A percentile compares a stretch with the other conserved stretches of the same genome.
Conservation (phyloP, 2,329 filamentous ascomycete genomes). For the Tolypocladium cylindrosporum region DNA sequence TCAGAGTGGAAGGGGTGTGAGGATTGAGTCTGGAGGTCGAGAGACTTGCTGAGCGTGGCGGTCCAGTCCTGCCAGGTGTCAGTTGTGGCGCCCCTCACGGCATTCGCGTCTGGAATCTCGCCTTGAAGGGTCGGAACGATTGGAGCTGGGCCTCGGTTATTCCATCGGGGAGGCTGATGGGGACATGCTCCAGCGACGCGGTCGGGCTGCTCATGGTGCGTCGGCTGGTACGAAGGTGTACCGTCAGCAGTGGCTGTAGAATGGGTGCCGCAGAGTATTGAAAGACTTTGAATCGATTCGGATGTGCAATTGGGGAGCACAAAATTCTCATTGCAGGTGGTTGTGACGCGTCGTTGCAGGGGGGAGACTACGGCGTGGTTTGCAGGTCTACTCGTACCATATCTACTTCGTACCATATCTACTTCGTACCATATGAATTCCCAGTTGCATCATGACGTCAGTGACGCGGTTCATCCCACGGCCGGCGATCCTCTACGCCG, state of each 20-base stretch:
- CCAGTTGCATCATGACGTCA: neutral
- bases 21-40: constrained; percentile 30
- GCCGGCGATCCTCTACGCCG: too few relatives aligned
- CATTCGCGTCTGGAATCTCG: constrained; percentile 6
- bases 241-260: too few relatives aligned
- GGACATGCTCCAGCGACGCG: constrained; percentile 15
- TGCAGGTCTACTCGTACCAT: neutral
- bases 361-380: neutral
- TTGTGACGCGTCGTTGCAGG: neutral
- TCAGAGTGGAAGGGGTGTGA: constrained; percentile 42
- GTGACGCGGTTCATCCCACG: neutral
- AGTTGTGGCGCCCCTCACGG: constrained; percentile 3
- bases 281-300: neutral
- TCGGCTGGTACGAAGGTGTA: neutral
- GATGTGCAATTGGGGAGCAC: neutral
- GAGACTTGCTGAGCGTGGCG: constrained; percentile 33
- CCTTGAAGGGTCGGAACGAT: constrained; percentile 36
- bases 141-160: constrained; percentile 31
- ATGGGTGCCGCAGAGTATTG: neutral
- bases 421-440: neutral
- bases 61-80: constrained; percentile 35
- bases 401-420: too few relatives aligned
- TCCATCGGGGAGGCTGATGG: constrained; percentile 28
- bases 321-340: neutral
- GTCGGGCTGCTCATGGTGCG: neutral